These are phyloP conservation scores for Aspergillus cavernicola DNA, from an alignment of 495 filamentous ascomycete genomes.

Conservation along the genomic window DNA sequence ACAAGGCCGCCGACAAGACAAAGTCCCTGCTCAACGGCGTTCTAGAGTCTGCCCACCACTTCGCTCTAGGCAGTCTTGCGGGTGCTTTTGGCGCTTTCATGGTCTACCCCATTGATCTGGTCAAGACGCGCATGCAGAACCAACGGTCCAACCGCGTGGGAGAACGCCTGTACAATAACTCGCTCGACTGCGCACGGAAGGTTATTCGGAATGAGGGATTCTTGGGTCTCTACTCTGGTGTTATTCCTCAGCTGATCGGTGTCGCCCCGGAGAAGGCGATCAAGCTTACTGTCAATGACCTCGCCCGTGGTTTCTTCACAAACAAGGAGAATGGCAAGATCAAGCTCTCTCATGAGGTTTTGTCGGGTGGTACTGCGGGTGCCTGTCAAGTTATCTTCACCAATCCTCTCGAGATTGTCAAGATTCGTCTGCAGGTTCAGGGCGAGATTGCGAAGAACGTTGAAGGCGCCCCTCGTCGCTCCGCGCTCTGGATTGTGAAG, in stretches of 20 bases:
- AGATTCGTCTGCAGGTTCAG: constrained; percentile 97
- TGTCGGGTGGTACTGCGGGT: constrained; percentile 88
- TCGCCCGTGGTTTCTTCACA: constrained; percentile 75
- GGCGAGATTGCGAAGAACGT: constrained; percentile 89
- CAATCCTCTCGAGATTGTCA: constrained; percentile 97
- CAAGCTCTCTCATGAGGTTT: constrained; percentile 63
- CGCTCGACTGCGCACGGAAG: constrained; percentile 85
- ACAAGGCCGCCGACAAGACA: constrained; percentile 48
- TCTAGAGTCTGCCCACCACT: constrained; percentile 82
- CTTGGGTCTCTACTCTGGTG: constrained; percentile 85
- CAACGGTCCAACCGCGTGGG: constrained; percentile 79
- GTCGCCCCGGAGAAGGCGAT: constrained; percentile 99
- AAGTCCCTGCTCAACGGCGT: constrained; percentile 56
- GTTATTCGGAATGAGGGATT: constrained; percentile 92
- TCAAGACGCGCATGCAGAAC: constrained; percentile 99
- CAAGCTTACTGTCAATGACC: constrained; percentile 95
- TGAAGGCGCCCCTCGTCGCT: constrained; percentile 78
- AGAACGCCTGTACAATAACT: constrained; percentile 92
- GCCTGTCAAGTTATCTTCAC: constrained; percentile 97
- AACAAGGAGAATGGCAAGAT: constrained; percentile 75
- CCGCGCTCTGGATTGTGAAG: constrained; percentile 94
- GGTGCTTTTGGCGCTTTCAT: constrained; percentile 98
- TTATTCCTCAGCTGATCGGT: constrained; percentile 90
- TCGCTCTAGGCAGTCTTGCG: constrained; percentile 80
- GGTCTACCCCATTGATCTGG: constrained; percentile 97